Evolutionary conservation across 139 green algal genomes (phyloP).

Genomic region (Yamagishiella unicocca): DNA sequence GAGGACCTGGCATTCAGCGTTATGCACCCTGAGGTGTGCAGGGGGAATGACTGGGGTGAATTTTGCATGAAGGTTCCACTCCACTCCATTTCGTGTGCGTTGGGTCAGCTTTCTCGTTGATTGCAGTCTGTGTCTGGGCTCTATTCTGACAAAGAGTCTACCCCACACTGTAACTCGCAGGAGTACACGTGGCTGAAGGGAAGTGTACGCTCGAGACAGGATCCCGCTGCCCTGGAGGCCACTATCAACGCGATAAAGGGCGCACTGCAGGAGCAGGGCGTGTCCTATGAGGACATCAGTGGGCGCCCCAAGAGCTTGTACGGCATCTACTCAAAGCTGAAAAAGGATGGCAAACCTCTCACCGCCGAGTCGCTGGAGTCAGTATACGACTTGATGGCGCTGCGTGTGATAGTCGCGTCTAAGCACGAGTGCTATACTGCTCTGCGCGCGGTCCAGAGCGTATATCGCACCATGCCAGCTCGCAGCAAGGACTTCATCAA

Average conservation of each 20-base stretch:
- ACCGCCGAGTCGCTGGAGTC: neutral
- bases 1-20: constrained; percentile 92
- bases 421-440: constrained; percentile 92
- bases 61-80: too few species aligned
- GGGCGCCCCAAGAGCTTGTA: constrained; percentile 95
- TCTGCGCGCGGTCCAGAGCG: constrained; percentile 72
- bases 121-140: too few species aligned
- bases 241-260: constrained; percentile 60
- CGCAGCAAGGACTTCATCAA: constrained; percentile 91
- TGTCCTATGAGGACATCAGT: constrained; percentile 81
- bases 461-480: constrained; percentile 57
- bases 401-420: constrained; percentile 87
- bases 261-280: constrained; percentile 46
- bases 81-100: too few species aligned
- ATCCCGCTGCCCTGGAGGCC: constrained; percentile 52
- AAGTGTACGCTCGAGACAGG: constrained; percentile 49
- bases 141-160: too few species aligned
- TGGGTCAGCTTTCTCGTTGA: too few species aligned
- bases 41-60: too few species aligned
- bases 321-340: constrained; percentile 91
- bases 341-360: constrained; percentile 38
- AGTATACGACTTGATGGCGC: constrained; percentile 83
- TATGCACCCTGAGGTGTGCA: constrained; percentile 58
- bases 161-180: too few species aligned
- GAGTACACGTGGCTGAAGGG: constrained; percentile 59